phyloP scores from a whole-genome alignment of 768 basidiomycete genomes.

The Collybia sp. region DNA sequence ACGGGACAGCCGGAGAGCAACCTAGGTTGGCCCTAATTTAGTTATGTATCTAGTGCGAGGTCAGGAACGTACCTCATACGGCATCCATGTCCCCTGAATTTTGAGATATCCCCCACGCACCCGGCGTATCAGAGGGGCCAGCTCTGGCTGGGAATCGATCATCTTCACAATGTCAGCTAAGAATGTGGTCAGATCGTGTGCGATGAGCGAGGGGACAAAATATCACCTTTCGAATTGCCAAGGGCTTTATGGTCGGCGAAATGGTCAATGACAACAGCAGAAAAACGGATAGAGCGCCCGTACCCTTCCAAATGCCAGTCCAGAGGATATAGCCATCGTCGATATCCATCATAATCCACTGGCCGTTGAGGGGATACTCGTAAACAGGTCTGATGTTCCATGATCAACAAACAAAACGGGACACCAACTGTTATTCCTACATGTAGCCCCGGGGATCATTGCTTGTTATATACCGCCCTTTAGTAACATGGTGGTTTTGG shows the following conservation, averaged over 20 bases:
- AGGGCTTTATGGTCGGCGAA: slow-evolving; percentile 44
- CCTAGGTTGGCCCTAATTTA: slow-evolving; percentile 33
- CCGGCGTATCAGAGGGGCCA: slow-evolving; percentile 75
- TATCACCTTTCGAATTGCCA: slow-evolving; percentile 81
- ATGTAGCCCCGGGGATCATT: slow-evolving; percentile 89
- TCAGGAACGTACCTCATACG: slow-evolving; percentile 62
- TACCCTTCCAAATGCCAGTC: slow-evolving; percentile 95
- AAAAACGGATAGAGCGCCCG: slow-evolving; percentile 6
- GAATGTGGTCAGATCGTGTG: not conserved
- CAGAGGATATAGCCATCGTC: slow-evolving; percentile 90
- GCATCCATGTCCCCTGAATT: slow-evolving; percentile 94
- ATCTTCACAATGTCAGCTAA: slow-evolving; percentile 90
- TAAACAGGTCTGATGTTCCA: slow-evolving; percentile 63
- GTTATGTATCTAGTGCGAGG: slow-evolving; percentile 1
- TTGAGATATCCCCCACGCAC: slow-evolving; percentile 87
- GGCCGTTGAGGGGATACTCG: slow-evolving; percentile 84
- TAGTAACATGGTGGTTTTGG: slow-evolving; percentile 75
- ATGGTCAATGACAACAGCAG: slow-evolving; percentile 4
- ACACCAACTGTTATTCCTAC: slow-evolving; percentile 33
- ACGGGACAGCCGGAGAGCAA: slow-evolving; percentile 74
- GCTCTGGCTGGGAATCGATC: slow-evolving; percentile 87
- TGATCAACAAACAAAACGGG: not conserved
- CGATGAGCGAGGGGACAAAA: slow-evolving; percentile 11
- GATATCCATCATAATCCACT: slow-evolving; percentile 96
- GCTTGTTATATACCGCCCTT: slow-evolving; percentile 85